Conservation (phyloP, 148 eudicot species). For the Cornus suecica region DNA sequence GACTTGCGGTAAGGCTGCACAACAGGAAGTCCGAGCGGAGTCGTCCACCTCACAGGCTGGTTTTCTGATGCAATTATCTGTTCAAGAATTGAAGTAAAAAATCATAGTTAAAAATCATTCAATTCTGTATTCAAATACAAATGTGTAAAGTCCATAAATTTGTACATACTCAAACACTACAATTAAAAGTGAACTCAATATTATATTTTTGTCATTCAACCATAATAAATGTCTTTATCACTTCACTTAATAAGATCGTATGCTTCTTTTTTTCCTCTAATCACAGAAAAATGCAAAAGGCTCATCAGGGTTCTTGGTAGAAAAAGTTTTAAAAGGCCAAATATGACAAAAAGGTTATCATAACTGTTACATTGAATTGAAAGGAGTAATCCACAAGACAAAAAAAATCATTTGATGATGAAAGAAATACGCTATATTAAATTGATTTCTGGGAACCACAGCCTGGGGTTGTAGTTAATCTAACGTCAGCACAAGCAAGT, state of each 20-base stretch:
- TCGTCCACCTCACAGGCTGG: slow-evolving; percentile 84
- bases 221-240: neutral
- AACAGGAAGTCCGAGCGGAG: slow-evolving; percentile 98
- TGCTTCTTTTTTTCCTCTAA: neutral
- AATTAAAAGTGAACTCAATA: no score
- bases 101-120: neutral
- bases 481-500: no score
- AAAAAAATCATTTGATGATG: neutral
- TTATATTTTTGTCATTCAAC: no score
- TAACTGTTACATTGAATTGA: neutral
- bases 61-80: slow-evolving; percentile 93
- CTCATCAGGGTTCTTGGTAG: neutral
- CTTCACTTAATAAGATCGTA: neutral
- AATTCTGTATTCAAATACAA: no score
- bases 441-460: neutral
- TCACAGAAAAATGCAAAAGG: neutral
- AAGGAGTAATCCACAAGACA: neutral
- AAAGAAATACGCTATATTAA: no score
- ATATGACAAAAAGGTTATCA: neutral
- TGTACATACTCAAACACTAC: no score
- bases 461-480: no score
- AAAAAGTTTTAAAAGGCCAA: neutral
- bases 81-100: slow-evolving; percentile 9
- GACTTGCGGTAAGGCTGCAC: slow-evolving; percentile 85
- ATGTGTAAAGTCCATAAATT: no score